Conservation (phyloP, 306 rosid species). For the Rosa persica region DNA sequence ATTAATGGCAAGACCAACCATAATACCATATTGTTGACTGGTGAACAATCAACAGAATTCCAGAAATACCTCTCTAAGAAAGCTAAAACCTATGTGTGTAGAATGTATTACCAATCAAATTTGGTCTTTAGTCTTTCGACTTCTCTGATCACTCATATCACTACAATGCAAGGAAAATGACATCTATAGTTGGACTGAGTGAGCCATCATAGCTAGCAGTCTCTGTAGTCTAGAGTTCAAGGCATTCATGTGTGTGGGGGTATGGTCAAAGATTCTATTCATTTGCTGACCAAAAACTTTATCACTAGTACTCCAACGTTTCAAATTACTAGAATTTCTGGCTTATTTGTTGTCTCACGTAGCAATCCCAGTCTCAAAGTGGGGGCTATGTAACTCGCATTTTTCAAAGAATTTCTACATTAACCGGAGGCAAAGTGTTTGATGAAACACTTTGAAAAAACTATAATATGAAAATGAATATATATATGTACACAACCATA, state of each 20-base stretch:
- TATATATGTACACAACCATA: too few relatives aligned
- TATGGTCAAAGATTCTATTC: slow-evolving; percentile 8
- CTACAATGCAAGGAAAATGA: slow-evolving; percentile 6
- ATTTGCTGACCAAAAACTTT: neutral
- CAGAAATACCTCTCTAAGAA: neutral
- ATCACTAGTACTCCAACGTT: neutral
- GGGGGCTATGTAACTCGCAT: neutral
- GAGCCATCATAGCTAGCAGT: slow-evolving; percentile 7
- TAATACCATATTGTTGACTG: neutral
- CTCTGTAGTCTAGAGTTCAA: slow-evolving; percentile 3
- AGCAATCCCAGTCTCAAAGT: neutral
- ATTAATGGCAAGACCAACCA: neutral
- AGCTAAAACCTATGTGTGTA: too few relatives aligned
- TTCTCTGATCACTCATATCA: neutral
- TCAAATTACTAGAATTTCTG: neutral
- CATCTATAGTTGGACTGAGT: neutral
- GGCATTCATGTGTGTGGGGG: neutral
- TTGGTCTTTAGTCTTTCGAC: neutral
- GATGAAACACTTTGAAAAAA: neutral
- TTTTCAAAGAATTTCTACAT: neutral
- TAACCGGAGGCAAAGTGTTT: neutral
- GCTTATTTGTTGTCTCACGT: neutral
- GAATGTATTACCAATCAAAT: neutral
- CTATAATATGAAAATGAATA: neutral
- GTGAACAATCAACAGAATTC: neutral